phyloP scores from a whole-genome alignment of 495 filamentous ascomycete species.

The Penicillium silybi region DNA sequence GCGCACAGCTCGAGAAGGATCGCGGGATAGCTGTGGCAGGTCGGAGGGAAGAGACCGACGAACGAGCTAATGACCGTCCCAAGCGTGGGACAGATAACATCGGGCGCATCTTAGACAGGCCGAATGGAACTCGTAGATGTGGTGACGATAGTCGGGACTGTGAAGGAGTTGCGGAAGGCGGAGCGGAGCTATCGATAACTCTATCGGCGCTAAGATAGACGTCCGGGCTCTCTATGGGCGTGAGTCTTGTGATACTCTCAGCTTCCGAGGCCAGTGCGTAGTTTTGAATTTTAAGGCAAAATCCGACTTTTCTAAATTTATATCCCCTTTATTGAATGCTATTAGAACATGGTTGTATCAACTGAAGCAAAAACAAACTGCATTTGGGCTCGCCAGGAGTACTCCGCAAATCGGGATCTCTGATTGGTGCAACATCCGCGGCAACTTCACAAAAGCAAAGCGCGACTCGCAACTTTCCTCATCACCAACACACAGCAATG shows the following conservation, averaged over 20 bases:
- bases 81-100: slow-evolving; percentile 25
- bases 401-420: slow-evolving; percentile 20
- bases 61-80: slow-evolving; percentile 18
- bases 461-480: not conserved
- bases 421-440: slow-evolving; percentile 15
- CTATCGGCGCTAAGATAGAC: slow-evolving; percentile 20
- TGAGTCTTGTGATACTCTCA: too few species aligned
- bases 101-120: slow-evolving; percentile 14
- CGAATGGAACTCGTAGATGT: not conserved
- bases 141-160: slow-evolving; percentile 6
- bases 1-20: slow-evolving; percentile 31
- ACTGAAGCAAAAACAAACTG: too few species aligned
- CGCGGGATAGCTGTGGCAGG: slow-evolving; percentile 9
- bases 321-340: too few species aligned
- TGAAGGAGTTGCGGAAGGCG: slow-evolving; percentile 1
- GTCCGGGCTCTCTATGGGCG: not conserved
- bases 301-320: too few species aligned
- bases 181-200: slow-evolving; percentile 12
- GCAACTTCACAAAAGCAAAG: not conserved
- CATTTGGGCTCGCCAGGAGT: not conserved
- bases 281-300: too few species aligned
- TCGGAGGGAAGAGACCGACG: slow-evolving; percentile 2
- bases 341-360: too few species aligned
- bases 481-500: slow-evolving; percentile 18
- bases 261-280: too few species aligned